Evolutionary conservation across 768 basidiomycete genomes (phyloP), one percentile per base, ranked within the genome.

Genomic region (Boletus eberwhitei): DNA sequence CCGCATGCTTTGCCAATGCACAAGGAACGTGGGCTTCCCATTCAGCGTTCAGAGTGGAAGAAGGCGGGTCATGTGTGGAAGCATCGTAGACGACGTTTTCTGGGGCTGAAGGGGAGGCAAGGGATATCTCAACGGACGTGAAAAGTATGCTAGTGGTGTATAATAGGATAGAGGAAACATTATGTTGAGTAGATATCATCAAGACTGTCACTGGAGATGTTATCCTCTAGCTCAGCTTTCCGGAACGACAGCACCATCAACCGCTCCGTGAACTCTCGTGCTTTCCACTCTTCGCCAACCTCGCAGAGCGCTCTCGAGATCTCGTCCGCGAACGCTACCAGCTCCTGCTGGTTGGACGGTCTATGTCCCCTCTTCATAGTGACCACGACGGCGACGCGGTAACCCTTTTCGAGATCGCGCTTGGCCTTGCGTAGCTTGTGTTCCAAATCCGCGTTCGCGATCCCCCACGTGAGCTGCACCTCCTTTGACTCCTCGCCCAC

Each of bases 381-480:
- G 60, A 87, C 79, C 3, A 79, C 71, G 26, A 93, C 60, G 51
- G 80, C 75, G 53, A 91, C 80, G 9, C 78, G 72, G 32, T 73
- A 68, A 0, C 87, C 87, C 58, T 82, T 82, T 60, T 79, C 79
- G 51, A 93, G 69, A 37, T 86, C 79, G 48, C 77, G 73, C 48
- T 74, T 68, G 21, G 78, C 79, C 67, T 84, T 85, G 50, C 72
- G 74, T 34, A 92, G 54, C 67, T 90, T 92, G 68, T 86, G 86
- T 36, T 74, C 75, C 19, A 85, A 62, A 62, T 93, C 91, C 8
- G 76, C 80, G 31, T 66, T 58, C 8, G 73, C 81, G 13, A 84
- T 79, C 3, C 74, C 76, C 87, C 89, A 93, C 13, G 84, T 82
- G 43, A 93, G 64, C 70, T 88, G 86, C 5, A 90, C 74, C 72